Base-by-base conservation (phyloP, 2,329 filamentous ascomycete genomes). In the Hymenoscyphus scutula region DNA sequence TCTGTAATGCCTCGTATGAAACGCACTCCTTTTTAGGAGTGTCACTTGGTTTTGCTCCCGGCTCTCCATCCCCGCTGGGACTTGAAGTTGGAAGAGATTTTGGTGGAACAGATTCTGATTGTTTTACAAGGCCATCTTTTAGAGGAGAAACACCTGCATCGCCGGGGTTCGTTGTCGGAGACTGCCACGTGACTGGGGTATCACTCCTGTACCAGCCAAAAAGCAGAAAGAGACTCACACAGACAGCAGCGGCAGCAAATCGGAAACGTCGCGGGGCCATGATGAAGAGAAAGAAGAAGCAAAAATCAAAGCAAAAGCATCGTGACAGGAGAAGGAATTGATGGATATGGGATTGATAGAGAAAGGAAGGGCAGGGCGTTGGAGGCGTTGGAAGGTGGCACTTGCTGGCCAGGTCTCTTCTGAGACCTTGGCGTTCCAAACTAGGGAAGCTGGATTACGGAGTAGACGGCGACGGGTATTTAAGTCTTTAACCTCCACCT, bases 1-100 rank as follows among this genome's bases (percentile, higher is more conserved):
- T 55, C 61, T 72, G 70, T 19, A 71, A 62, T 11, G 59, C 23
- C n/a, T 66, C 62, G 45, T 71, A 72, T 10, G 54, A 41, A 17
- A 68, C 41, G 62, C 69, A 70, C 61, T 61, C 56, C 56, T 64
- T 63, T 17, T 51, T 58, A 1, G 62, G 53, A 15, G 58, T 45
- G 25, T 23, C 15, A 1, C 10, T 54, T 54, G 25, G 53, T n/a
- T 30, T n/a, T 54, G n/a, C 25, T 17, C 15, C 27, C 7, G 13
- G 23, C 17, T 54, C 53, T 30, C 25, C 53, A 6, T 6, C 29
- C 3, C 19, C 53, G 25, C n/a, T 32, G 3, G 53, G 29, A 30
- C 23, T 29, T 53, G 17, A 17, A 45, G 23, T 25, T 13, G 27
- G 53, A 29, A 54, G 45, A 1, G n/a, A 23, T 17, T 51, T 51